Conservation (phyloP, 371 early-diverging fungal species). For the Dinochytrium kinnereticum region DNA sequence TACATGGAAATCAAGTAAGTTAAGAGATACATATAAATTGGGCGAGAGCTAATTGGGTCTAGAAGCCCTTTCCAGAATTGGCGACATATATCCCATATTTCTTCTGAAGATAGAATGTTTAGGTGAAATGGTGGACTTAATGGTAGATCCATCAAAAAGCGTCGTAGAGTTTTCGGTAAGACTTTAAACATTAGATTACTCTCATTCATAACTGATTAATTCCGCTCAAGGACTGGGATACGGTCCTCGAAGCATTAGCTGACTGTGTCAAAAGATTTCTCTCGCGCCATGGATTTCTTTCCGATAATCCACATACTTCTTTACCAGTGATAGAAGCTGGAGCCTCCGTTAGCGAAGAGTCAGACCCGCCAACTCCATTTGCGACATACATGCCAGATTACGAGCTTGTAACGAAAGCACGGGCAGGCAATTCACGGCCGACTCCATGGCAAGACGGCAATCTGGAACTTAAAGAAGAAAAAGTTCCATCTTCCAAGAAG, state of each 20-base stretch:
- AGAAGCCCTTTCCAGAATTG: slow-evolving; percentile 25
- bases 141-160: slow-evolving; percentile 54
- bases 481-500: background rate
- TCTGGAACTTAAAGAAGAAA: background rate
- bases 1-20: background rate
- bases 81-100: slow-evolving; percentile 60
- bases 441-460: background rate
- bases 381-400: background rate
- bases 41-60: background rate
- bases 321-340: background rate
- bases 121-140: slow-evolving; percentile 52
- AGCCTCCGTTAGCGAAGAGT: no score
- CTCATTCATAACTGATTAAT: background rate
- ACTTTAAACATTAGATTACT: background rate
- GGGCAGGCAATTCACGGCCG: background rate
- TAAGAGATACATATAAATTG: background rate
- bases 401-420: background rate
- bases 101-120: slow-evolving; percentile 56
- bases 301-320: slow-evolving; percentile 5
- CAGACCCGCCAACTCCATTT: no score
- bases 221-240: slow-evolving; percentile 32
- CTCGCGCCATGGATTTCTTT: slow-evolving; percentile 18
- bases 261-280: slow-evolving; percentile 22
- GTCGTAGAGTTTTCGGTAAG: slow-evolving; percentile 53
- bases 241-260: slow-evolving; percentile 10